Percentiles rank a stretch among this genome's conserved stretches.
phyloP scores from a whole-genome alignment of 2,329 filamentous ascomycete genomes.

The Aspergillus ochraceoroseus region DNA sequence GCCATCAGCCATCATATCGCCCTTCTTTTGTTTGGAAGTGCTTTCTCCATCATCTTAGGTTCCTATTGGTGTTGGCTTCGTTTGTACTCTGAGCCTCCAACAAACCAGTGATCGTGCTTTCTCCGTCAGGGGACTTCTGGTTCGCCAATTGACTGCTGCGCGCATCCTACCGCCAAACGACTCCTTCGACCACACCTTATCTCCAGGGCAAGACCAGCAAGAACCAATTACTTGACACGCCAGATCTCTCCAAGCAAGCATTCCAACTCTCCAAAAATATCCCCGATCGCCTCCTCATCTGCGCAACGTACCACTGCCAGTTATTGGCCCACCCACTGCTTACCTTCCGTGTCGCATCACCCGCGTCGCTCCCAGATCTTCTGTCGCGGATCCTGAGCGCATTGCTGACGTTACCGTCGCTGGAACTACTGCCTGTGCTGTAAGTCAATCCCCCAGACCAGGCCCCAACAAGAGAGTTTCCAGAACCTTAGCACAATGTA shows the following conservation, averaged over 20 bases:
- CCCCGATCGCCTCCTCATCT: constrained; percentile 20
- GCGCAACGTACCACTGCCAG: constrained; percentile 29
- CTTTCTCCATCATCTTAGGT: constrained; percentile 6
- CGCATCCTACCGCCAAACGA: constrained; percentile 15
- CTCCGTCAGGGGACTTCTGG: constrained; percentile 30
- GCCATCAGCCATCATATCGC: constrained; percentile 1
- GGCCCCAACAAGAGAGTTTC: constrained; percentile 9
- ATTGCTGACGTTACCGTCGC: constrained; percentile 28
- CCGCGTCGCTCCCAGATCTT: constrained; percentile 22
- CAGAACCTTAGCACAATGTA: constrained; percentile 11
- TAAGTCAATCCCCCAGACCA: constrained; percentile 14
- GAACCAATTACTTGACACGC: constrained; percentile 16
- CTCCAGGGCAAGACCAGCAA: constrained; percentile 14
- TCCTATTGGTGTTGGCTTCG: constrained; percentile 20
- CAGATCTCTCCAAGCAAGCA: constrained; percentile 18
- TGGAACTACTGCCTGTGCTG: constrained; percentile 16
- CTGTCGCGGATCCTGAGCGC: constrained; percentile 18
- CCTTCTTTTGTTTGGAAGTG: constrained; percentile 8
- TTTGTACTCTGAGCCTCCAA: constrained; percentile 14
- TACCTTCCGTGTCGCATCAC: constrained; percentile 30
- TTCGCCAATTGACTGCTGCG: constrained; percentile 38
- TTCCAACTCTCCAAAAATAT: constrained; percentile 17
- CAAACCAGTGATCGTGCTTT: constrained; percentile 25
- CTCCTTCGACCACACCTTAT: constrained; percentile 12
- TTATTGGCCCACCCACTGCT: constrained; percentile 32